Percentiles rank a stretch among this genome's conserved stretches.
Conservation (phyloP, 495 filamentous ascomycete species). For the Penicillium canescens region DNA sequence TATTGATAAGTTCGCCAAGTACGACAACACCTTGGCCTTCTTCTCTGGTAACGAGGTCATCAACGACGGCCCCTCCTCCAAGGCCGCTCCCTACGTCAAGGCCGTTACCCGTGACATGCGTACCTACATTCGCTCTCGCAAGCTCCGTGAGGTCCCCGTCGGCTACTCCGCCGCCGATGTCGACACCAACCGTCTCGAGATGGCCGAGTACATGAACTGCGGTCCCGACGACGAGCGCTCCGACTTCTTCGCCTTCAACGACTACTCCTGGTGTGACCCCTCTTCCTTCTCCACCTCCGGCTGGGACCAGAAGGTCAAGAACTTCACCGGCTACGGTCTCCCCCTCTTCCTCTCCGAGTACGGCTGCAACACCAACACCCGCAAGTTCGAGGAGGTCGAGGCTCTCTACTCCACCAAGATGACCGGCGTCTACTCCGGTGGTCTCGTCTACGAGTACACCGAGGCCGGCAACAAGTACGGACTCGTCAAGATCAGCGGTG, state of each 20-base stretch:
- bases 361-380: slow-evolving; percentile 80
- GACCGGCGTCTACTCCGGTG: slow-evolving; percentile 92
- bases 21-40: slow-evolving; percentile 89
- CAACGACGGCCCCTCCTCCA: slow-evolving; percentile 76
- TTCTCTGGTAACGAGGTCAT: slow-evolving; percentile 98
- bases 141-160: slow-evolving; percentile 79
- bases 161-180: slow-evolving; percentile 90
- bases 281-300: slow-evolving; percentile 75
- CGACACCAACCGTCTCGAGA: slow-evolving; percentile 80
- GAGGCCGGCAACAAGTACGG: slow-evolving; percentile 76
- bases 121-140: slow-evolving; percentile 74
- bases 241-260: slow-evolving; percentile 98
- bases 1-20: slow-evolving; percentile 83
- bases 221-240: slow-evolving; percentile 80
- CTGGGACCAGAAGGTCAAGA: slow-evolving; percentile 90
- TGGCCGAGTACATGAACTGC: slow-evolving; percentile 94
- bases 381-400: slow-evolving; percentile 76
- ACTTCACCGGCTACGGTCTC: slow-evolving; percentile 85
- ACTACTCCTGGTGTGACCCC: slow-evolving; percentile 95
- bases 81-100: slow-evolving; percentile 84
- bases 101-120: slow-evolving; percentile 90
- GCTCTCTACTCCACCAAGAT: slow-evolving; percentile 82
- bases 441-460: slow-evolving; percentile 94
- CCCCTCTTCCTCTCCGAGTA: slow-evolving; percentile 97
- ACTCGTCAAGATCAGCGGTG: slow-evolving; percentile 67